These are phyloP conservation scores for Ensete ventricosum DNA, from an alignment of 176 grass and related monocot genomes.

Conservation along the genomic window DNA sequence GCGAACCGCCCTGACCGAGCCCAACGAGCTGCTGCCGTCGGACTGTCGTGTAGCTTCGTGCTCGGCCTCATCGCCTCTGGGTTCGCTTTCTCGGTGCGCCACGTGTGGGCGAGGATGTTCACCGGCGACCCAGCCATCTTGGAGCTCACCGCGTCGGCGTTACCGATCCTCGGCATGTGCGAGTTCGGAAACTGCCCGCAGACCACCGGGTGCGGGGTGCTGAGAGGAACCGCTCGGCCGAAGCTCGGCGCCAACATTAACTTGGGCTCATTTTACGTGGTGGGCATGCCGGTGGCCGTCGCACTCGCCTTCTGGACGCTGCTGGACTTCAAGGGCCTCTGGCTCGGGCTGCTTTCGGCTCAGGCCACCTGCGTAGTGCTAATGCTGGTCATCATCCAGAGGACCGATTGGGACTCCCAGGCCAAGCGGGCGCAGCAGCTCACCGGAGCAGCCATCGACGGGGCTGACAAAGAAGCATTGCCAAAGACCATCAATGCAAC, in stretches of 20 bases:
- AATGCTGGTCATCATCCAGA: conserved; percentile 55
- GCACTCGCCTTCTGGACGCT: conserved; percentile 48
- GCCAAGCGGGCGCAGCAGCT: conserved; percentile 53
- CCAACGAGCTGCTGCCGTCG: conserved; percentile 38
- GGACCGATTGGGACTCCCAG: conserved; percentile 58
- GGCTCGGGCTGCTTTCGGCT: conserved; percentile 78
- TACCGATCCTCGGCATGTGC: conserved; percentile 78
- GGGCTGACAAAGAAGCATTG: background rate
- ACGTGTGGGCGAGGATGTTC: conserved; percentile 69
- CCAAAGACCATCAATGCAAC: background rate
- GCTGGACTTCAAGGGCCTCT: conserved; percentile 68
- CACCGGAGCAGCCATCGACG: conserved; percentile 17
- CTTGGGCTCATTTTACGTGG: conserved; percentile 67
- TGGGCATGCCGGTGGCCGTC: conserved; percentile 73
- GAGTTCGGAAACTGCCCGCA: conserved; percentile 95
- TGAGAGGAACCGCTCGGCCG: conserved; percentile 65
- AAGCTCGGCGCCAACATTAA: conserved; percentile 67
- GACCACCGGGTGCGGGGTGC: conserved; percentile 85
- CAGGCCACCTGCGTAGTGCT: conserved; percentile 67
- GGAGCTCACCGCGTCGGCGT: conserved; percentile 52
- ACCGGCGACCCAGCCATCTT: conserved; percentile 52
- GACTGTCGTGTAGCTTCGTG: conserved; percentile 39
- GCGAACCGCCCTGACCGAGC: conserved; percentile 55
- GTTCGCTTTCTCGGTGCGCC: conserved; percentile 57
- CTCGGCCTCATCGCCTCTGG: conserved; percentile 42